Percentiles rank a stretch among this genome's conserved stretches.
Evolutionary conservation across 176 grass and related monocot genomes (phyloP).

Genomic region (Ampelocalamus luodianensis): DNA sequence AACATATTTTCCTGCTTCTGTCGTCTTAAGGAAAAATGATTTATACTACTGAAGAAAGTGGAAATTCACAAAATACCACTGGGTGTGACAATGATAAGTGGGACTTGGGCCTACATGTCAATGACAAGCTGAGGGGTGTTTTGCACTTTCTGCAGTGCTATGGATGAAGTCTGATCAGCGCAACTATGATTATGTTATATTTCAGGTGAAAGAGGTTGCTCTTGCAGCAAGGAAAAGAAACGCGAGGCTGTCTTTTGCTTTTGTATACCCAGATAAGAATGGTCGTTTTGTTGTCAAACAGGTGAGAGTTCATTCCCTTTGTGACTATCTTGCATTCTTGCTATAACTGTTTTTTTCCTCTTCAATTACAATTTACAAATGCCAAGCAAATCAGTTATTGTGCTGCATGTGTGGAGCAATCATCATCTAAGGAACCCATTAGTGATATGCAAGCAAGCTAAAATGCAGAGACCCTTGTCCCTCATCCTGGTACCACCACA

Average conservation of each 20-base stretch:
- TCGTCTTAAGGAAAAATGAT: background rate
- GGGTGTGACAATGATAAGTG: background rate
- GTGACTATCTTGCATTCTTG: background rate
- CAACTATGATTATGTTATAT: constrained; percentile 17
- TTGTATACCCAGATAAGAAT: constrained; percentile 94
- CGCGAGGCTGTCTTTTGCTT: constrained; percentile 88
- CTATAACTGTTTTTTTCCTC: background rate
- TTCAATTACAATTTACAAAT: constrained; percentile 33
- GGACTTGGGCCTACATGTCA: background rate
- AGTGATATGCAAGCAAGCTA: background rate
- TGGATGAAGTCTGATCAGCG: constrained; percentile 34
- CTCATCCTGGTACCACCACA: background rate
- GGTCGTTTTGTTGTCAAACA: constrained; percentile 84
- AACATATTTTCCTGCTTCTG: constrained; percentile 15
- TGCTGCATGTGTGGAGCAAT: background rate
- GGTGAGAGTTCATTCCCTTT: constrained; percentile 46
- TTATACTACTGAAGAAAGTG: background rate
- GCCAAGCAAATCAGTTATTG: background rate
- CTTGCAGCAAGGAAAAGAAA: constrained; percentile 91
- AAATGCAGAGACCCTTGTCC: background rate
- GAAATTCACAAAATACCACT: background rate
- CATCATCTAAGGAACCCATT: constrained; percentile 4
- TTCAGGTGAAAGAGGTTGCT: constrained; percentile 96
- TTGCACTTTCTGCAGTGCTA: background rate
- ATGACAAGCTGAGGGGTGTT: background rate